Evolutionary conservation across 768 basidiomycete genomes (phyloP).

Genomic region (Lactarius hengduanensis): DNA sequence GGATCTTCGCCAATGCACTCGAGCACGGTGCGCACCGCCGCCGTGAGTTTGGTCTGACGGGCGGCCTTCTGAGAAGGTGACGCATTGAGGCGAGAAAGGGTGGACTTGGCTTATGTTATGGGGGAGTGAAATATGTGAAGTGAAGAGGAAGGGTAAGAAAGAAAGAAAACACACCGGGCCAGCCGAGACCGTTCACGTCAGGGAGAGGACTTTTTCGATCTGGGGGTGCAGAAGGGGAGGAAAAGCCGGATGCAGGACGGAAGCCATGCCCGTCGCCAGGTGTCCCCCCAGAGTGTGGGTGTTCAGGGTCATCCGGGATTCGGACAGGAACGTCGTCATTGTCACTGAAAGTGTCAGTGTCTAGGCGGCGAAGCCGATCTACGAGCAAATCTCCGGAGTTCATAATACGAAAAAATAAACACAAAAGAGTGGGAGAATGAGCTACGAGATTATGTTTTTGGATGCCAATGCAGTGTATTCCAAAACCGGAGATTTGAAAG

Average conservation of each 20-base stretch:
- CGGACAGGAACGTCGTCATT: conserved; percentile 8
- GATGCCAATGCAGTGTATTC: conserved; percentile 4
- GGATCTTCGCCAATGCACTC: conserved; percentile 99
- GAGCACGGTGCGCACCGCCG: conserved; percentile 86
- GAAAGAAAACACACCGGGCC: conserved; percentile 67
- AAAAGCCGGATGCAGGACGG: conserved; percentile 62
- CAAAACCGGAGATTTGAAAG: conserved; percentile 25
- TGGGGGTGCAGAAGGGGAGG: conserved; percentile 50
- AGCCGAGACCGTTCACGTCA: conserved; percentile 77
- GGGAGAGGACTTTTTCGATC: conserved; percentile 40
- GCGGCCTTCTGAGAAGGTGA: conserved; percentile 68
- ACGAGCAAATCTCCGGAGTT: conserved; percentile 21
- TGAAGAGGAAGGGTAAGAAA: conserved; percentile 19
- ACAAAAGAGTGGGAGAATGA: background rate
- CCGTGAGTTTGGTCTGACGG: conserved; percentile 73
- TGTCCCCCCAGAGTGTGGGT: background rate
- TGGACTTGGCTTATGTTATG: conserved; percentile 72
- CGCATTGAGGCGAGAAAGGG: conserved; percentile 78
- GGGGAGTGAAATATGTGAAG: conserved; percentile 24
- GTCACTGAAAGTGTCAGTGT: background rate
- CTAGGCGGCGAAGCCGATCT: conserved; percentile 20
- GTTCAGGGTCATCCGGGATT: background rate
- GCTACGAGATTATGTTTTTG: background rate
- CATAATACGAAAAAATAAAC: background rate
- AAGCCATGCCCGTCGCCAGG: conserved; percentile 80